Evolutionary conservation across 2,329 filamentous ascomycete species (phyloP).

Genomic region (Penicillium corylophilum): DNA sequence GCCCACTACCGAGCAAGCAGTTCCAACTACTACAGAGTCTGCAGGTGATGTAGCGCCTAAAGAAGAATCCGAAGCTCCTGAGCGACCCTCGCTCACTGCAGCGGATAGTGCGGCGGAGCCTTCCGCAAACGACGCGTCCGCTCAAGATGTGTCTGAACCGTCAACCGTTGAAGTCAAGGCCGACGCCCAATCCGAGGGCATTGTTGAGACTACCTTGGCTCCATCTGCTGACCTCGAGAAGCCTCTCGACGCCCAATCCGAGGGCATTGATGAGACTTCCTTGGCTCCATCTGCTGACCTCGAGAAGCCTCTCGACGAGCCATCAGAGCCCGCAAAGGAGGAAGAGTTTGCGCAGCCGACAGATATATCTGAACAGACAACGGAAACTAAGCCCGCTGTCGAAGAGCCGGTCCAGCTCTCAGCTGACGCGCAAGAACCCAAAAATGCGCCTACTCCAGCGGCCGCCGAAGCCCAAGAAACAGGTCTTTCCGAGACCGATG

Average conservation of each 20-base stretch:
- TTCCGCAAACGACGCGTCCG: neutral
- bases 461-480: neutral
- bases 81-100: neutral
- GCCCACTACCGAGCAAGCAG: neutral
- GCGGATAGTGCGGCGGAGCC: neutral
- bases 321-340: neutral
- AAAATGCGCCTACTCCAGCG: neutral
- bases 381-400: neutral
- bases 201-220: neutral
- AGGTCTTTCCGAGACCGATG: neutral
- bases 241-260: neutral
- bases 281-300: neutral
- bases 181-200: neutral
- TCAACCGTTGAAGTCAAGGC: conserved; percentile 2
- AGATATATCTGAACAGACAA: neutral
- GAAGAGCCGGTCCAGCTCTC: neutral
- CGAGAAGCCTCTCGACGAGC: neutral
- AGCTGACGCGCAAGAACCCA: neutral
- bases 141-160: neutral
- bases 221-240: conserved; percentile 1
- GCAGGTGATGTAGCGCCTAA: conserved; percentile 1
- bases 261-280: neutral
- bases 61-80: conserved; percentile 5
- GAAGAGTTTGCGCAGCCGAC: neutral
- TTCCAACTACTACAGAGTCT: neutral